Base-by-base conservation (phyloP, 768 basidiomycete species). In the Leucocoprinus leucothites region DNA sequence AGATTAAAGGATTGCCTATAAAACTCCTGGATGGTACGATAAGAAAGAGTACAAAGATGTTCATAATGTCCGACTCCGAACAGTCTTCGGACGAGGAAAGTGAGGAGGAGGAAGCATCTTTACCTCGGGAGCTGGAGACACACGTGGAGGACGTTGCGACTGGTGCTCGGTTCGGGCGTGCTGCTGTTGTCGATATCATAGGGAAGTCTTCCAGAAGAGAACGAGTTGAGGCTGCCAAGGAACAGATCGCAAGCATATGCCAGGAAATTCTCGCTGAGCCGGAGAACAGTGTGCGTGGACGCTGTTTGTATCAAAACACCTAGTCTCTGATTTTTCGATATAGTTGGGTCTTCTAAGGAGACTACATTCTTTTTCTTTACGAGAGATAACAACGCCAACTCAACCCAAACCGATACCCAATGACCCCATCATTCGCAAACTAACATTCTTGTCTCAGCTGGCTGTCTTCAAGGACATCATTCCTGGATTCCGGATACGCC, bases 391-490 rank as follows among this genome's bases (percentile, higher is more conserved):
- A 2, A 82, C 87, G 1, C 80, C 84, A 1, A 75, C 85, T 2
- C 85, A 87, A 57, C 77, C 83, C 14, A 82, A 86, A 26, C 85
- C 89, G 2, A 74, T 98, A 7, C 64, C 72, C 16, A 95, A 98
- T 61, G 94, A 98, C 61, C 68, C 77, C 16, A 72, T 89, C 28
- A 89, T 99, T 60, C 85, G 96, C 58, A 91, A 91, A 66, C 74
- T 98, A 36, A 90, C 96, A 2, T 80, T 95, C 46, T 74, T 98
- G 38, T 96, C 94, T 11, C 88, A 96, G 64, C 76, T 98, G 26
- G 90, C 94, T 24, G 91, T 98, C 9, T 97, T 92, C 79, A 94
- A 93, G 66, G 97, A 99, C 69, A 82, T 98, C 59, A 86, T 98
- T 40, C 97, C 97, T 22, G 93, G 93, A 2, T 99, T 98, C 70